Base-by-base conservation (phyloP, 441 rosid species). In the Populus hybrid region DNA sequence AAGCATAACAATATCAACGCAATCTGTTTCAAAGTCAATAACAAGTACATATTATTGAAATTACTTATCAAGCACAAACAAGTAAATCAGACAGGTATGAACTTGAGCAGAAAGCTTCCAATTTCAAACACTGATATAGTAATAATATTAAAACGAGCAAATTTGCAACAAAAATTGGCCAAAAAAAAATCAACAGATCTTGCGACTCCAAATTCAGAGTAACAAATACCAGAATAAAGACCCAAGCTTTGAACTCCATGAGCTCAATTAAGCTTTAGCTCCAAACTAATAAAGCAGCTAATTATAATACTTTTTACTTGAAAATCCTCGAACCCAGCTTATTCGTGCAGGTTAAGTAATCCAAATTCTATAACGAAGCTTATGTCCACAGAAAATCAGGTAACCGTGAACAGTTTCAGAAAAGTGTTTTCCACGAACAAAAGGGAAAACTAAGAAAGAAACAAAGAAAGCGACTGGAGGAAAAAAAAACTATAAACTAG, bases 1-100 rank as follows among this genome's bases (percentile, higher is more conserved):
- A 76, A 76, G 82, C 88, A 89, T 74, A 91, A 82, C 42, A 89
- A 69, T 75, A 90, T 76, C 77, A 93, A 85, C 70, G 87, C 82
- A 85, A 91, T 83, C 99, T 96, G 91, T 77, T 78, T 46, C 28
- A 76, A 74, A 75, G 35, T 24, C 78, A 65, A 40, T 24, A 64
- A 40, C 19, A n/a, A 34, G 38, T 30, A 42, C 59, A 63, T 2
- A 35, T 65, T 57, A 23, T 34, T 35, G 69, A 76, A 57, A 81
- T 24, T 36, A 65, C n/a, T 42, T 57, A 26, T 12, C 12, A 66
- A 16, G 9, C 23, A 7, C 9, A 72, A 53, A 59, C 69, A 46
- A 16, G 21, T 26, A 75, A 32, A 38, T 69, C 3, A 14, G 26
- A 40, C 2, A 24, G 23, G 35, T 6, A 35, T 14, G 9, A 73